Conservation (phyloP, 75 land plant genomes). For the Pinus taeda region DNA sequence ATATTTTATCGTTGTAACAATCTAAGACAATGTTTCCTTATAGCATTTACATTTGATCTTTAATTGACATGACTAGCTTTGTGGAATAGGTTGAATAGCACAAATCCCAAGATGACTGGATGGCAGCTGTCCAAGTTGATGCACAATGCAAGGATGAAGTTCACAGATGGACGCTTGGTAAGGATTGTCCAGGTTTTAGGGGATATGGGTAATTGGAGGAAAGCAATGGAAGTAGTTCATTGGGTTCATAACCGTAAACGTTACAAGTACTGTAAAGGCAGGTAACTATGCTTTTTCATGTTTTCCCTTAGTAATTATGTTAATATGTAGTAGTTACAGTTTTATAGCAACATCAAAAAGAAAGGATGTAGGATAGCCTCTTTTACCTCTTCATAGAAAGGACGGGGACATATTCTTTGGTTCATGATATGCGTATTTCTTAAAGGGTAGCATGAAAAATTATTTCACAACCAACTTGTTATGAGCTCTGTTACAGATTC, state of each 20-base stretch:
- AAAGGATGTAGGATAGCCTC: neutral
- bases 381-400: neutral
- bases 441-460: neutral
- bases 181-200: constrained; percentile 77
- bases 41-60: neutral
- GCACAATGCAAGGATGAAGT: constrained; percentile 71
- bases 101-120: constrained; percentile 58
- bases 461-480: neutral
- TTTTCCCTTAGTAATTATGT: neutral
- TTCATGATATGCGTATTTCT: neutral
- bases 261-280: constrained; percentile 63
- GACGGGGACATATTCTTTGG: neutral
- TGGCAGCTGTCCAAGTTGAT: constrained; percentile 78
- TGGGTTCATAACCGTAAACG: constrained; percentile 82
- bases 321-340: neutral
- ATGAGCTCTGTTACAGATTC: neutral
- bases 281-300: constrained; percentile 27
- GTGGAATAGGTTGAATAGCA: constrained; percentile 57
- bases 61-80: neutral
- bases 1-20: neutral
- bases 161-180: constrained; percentile 68
- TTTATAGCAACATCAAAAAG: neutral
- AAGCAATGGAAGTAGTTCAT: constrained; percentile 84
- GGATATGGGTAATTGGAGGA: constrained; percentile 73
- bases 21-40: neutral